Percentiles rank a stretch among this genome's conserved stretches.
phyloP scores from a whole-genome alignment of 192 early-diverging fungal species.

The Dissophora globulifera region DNA sequence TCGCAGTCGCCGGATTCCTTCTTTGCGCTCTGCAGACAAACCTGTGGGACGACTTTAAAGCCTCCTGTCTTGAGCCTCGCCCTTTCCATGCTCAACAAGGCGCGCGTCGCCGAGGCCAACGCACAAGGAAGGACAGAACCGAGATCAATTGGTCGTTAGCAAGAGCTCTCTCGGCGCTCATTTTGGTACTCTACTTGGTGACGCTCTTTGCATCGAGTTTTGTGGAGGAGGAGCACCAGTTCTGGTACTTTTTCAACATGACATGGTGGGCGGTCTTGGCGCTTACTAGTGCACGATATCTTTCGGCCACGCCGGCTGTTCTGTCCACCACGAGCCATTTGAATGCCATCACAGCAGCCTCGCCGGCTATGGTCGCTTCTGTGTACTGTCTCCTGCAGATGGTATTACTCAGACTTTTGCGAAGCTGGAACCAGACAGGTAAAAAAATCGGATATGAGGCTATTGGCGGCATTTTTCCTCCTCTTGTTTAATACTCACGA shows the following conservation, averaged over 20 bases:
- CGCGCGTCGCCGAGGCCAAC: background rate
- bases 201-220: constrained; percentile 73
- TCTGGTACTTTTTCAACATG: constrained; percentile 80
- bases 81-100: background rate
- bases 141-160: constrained; percentile 23
- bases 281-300: constrained; percentile 52
- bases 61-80: constrained; percentile 26
- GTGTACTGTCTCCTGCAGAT: constrained; percentile 43
- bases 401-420: constrained; percentile 50
- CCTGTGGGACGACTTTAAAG: constrained; percentile 22
- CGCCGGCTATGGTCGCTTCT: background rate
- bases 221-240: constrained; percentile 81
- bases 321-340: too few relatives aligned
- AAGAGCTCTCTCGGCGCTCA: constrained; percentile 18
- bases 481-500: background rate
- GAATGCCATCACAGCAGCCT: too few relatives aligned
- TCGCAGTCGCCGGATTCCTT: constrained; percentile 36
- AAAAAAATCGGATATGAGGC: background rate
- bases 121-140: constrained; percentile 2
- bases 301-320: background rate
- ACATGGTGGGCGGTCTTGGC: constrained; percentile 63
- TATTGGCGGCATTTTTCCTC: background rate
- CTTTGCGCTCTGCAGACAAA: constrained; percentile 39
- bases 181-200: constrained; percentile 61
- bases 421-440: constrained; percentile 62